A percentile compares a stretch with the other conserved stretches of the same genome.
Conservation (phyloP, 306 rosid species). For the Lupinus albus region DNA sequence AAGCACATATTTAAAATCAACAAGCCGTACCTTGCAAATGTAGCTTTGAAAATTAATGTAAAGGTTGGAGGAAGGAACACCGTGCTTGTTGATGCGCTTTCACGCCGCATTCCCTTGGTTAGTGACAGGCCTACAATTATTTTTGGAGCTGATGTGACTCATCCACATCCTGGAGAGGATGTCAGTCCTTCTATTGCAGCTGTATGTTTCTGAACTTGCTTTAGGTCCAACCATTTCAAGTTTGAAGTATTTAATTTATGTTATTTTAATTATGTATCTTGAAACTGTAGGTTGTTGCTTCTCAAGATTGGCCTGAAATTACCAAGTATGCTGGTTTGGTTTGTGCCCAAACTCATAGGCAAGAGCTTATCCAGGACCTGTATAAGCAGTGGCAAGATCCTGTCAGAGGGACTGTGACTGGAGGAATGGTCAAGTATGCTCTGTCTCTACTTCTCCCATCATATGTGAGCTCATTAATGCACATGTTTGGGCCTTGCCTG, state of each 20-base stretch:
- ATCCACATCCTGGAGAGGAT: constrained; percentile 99
- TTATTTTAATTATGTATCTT: neutral
- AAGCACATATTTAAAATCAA: constrained; percentile 82
- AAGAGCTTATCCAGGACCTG: constrained; percentile 92
- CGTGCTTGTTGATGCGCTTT: constrained; percentile 90
- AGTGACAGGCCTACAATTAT: constrained; percentile 93
- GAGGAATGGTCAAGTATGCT: constrained; percentile 91
- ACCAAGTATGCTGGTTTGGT: constrained; percentile 96
- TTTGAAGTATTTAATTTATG: neutral
- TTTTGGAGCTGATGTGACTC: constrained; percentile 99
- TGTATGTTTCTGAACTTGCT: constrained; percentile 50
- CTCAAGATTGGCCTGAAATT: constrained; percentile 99
- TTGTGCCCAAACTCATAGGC: constrained; percentile 96
- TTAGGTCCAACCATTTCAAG: neutral
- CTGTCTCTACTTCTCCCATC: constrained; percentile 23
- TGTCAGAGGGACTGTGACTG: constrained; percentile 71
- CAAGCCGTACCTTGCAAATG: constrained; percentile 93
- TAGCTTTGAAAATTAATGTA: constrained; percentile 86
- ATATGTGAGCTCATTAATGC: constrained; percentile 4
- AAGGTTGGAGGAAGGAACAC: constrained; percentile 98
- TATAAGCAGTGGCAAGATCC: constrained; percentile 97
- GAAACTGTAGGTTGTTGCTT: constrained; percentile 81
- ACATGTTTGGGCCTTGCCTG: neutral
- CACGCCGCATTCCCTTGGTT: constrained; percentile 86
- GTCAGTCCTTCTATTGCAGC: constrained; percentile 97